Conservation (phyloP, 768 basidiomycete genomes). For the Suillus sp. region DNA sequence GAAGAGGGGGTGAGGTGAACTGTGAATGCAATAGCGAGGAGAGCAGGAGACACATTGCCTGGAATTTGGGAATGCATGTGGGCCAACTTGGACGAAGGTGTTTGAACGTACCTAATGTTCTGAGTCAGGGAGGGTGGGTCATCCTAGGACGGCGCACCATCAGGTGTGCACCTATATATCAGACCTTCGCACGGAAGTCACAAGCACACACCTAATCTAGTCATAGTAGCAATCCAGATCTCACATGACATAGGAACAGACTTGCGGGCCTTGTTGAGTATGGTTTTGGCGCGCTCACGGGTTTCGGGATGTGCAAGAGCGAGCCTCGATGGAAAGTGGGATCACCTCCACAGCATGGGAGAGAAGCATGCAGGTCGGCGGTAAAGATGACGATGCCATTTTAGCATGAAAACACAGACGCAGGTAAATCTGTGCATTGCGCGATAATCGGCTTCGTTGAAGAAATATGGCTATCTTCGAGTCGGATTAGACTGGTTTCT, state of each 20-base stretch:
- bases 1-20: constrained; percentile 76
- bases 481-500: neutral
- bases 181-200: too few relatives aligned
- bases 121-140: too few relatives aligned
- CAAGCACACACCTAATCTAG: too few relatives aligned
- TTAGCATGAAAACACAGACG: constrained; percentile 48
- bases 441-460: constrained; percentile 38
- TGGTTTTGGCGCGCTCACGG: constrained; percentile 86
- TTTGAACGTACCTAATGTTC: too few relatives aligned
- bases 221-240: constrained; percentile 99
- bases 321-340: constrained; percentile 95
- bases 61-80: neutral
- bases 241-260: constrained; percentile 95
- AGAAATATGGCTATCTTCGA: constrained; percentile 43
- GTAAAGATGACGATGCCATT: constrained; percentile 45
- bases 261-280: constrained; percentile 94
- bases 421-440: constrained; percentile 43
- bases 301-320: constrained; percentile 96
- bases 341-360: constrained; percentile 96
- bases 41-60: constrained; percentile 62
- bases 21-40: constrained; percentile 71
- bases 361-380: constrained; percentile 73
- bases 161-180: too few relatives aligned
- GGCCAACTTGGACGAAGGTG: neutral
- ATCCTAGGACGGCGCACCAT: too few relatives aligned